Conservation (phyloP, 2,329 filamentous ascomycete genomes). For the Pseudogymnoascus pannorum region DNA sequence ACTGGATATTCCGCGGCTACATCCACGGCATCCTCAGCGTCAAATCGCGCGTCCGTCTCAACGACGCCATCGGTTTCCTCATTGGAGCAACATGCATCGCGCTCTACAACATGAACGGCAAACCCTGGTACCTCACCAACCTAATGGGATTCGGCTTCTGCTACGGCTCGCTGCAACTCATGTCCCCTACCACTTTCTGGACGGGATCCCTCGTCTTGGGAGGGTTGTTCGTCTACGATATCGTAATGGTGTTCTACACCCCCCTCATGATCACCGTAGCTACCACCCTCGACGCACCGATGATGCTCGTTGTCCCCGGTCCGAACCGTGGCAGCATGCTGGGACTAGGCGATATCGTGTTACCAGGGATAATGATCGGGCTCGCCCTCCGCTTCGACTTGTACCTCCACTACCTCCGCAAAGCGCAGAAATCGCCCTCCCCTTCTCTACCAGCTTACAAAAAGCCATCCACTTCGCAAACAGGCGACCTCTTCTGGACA, state of each 20-base stretch:
- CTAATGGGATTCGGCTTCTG: slow-evolving; percentile 81
- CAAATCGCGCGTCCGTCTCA: slow-evolving; percentile 20
- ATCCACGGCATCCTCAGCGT: slow-evolving; percentile 19
- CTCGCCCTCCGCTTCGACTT: slow-evolving; percentile 88
- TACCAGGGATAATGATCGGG: slow-evolving; percentile 85
- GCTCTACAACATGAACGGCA: slow-evolving; percentile 24
- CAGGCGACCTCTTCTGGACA: slow-evolving; percentile 82
- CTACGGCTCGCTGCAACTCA: slow-evolving; percentile 71
- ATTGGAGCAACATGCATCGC: slow-evolving; percentile 22
- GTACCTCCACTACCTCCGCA: slow-evolving; percentile 69
- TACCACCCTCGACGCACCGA: slow-evolving; percentile 81
- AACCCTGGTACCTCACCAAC: slow-evolving; percentile 57
- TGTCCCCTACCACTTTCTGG: slow-evolving; percentile 82
- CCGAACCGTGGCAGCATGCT: slow-evolving; percentile 72
- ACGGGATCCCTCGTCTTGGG: slow-evolving; percentile 72
- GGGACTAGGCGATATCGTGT: slow-evolving; percentile 86
- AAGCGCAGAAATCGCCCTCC: too few species aligned
- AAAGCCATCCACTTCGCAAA: slow-evolving; percentile 57
- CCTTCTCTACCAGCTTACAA: too few species aligned
- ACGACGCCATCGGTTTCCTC: slow-evolving; percentile 24
- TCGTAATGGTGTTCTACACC: slow-evolving; percentile 82
- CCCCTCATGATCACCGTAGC: slow-evolving; percentile 84
- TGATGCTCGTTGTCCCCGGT: slow-evolving; percentile 73
- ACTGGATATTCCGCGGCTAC: slow-evolving; percentile 38
- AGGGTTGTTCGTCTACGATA: slow-evolving; percentile 89